Conservation (phyloP, 257 asterid species). For the Gentiana straminea region DNA sequence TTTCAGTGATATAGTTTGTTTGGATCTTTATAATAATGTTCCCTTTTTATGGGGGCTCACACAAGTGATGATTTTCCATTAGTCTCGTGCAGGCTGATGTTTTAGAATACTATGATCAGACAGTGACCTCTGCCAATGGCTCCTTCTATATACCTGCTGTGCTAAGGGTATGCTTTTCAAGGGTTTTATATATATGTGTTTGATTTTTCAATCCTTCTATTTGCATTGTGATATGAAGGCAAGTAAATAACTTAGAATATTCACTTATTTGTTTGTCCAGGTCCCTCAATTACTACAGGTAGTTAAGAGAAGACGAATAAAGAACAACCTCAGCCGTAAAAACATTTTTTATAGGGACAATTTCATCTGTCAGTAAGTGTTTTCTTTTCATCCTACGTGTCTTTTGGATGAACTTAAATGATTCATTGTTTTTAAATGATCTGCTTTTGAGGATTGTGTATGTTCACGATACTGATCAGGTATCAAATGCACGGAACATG, state of each 20-base stretch:
- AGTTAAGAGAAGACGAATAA: conserved; percentile 64
- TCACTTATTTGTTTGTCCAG: conserved; percentile 22
- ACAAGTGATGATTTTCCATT: not conserved
- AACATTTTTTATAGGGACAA: conserved; percentile 73
- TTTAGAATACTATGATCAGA: conserved; percentile 86
- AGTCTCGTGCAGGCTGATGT: conserved; percentile 76
- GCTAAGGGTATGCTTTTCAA: conserved; percentile 52
- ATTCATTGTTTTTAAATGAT: too few species aligned
- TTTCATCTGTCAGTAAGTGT: conserved; percentile 84
- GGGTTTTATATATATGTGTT: not conserved
- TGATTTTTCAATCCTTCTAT: not conserved
- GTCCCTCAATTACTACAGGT: conserved; percentile 85
- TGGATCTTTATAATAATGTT: not conserved
- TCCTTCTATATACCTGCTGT: conserved; percentile 92
- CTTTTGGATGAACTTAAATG: not conserved
- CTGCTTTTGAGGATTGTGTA: too few species aligned
- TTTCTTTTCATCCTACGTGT: not conserved
- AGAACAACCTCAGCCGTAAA: conserved; percentile 70
- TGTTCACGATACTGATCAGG: too few species aligned
- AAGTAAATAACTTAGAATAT: too few species aligned
- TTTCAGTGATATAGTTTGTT: not conserved
- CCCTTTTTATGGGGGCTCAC: too few species aligned
- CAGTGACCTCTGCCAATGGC: conserved; percentile 77
- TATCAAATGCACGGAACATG: too few species aligned
- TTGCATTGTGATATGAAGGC: too few species aligned